These are phyloP conservation scores for Termitomyces sp. DNA, from an alignment of 768 basidiomycete species.

Conservation along the genomic window DNA sequence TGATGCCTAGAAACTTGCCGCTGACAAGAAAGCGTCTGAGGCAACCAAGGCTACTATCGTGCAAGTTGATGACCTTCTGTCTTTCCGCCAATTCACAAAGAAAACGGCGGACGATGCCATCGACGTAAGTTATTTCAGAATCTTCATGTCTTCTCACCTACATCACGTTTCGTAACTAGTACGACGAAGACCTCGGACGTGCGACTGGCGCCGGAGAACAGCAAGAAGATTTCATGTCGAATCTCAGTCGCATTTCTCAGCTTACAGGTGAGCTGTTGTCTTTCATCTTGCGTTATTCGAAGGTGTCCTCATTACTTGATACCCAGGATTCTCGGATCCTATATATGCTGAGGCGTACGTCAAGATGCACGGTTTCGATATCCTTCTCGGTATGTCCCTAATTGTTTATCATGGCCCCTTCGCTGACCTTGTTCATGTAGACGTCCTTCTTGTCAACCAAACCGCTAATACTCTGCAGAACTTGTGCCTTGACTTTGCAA, in stretches of 20 bases:
- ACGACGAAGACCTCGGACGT: conserved; percentile 82
- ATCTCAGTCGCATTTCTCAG: conserved; percentile 89
- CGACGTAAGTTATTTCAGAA: conserved; percentile 42
- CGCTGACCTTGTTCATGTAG: conserved; percentile 31
- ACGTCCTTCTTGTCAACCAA: conserved; percentile 96
- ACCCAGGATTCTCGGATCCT: conserved; percentile 90
- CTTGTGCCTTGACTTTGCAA: conserved; percentile 95
- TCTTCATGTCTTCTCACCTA: conserved; percentile 2
- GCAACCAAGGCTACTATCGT: conserved; percentile 59
- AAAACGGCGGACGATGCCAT: conserved; percentile 79
- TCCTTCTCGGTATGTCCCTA: conserved; percentile 66
- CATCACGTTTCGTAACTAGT: conserved; percentile 41
- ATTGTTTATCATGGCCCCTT: background rate
- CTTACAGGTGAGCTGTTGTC: conserved; percentile 62
- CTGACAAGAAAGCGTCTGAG: conserved; percentile 88
- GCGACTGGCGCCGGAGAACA: conserved; percentile 85
- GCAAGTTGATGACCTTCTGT: conserved; percentile 90
- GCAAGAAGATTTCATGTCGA: conserved; percentile 92
- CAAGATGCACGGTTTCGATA: conserved; percentile 97
- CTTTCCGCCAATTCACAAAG: conserved; percentile 94
- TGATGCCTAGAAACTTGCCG: conserved; percentile 68
- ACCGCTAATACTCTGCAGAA: conserved; percentile 93
- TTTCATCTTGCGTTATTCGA: background rate
- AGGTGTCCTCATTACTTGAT: background rate
- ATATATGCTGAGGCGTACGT: conserved; percentile 98